Conservation (phyloP, 192 early-diverging fungal genomes). For the Jimgerdemannia lactiflua region DNA sequence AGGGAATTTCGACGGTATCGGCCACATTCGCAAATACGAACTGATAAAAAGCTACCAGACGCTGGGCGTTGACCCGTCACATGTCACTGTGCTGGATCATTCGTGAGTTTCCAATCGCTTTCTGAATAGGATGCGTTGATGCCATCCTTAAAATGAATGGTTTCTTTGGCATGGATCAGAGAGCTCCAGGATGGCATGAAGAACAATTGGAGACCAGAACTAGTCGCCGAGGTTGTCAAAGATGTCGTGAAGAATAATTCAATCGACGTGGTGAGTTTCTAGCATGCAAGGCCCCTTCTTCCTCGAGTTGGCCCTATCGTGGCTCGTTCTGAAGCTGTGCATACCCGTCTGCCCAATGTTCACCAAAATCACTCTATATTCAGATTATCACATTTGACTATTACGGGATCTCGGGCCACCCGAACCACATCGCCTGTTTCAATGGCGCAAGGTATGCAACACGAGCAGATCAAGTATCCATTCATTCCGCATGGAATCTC, state of each 20-base stretch:
- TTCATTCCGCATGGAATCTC: background rate
- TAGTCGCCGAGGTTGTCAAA: slow-evolving; percentile 61
- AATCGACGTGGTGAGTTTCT: slow-evolving; percentile 54
- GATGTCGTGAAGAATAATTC: slow-evolving; percentile 53
- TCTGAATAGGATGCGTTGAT: background rate
- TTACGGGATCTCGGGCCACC: slow-evolving; percentile 85
- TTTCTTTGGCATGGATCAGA: slow-evolving; percentile 17
- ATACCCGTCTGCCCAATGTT: too few relatives aligned
- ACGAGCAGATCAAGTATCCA: background rate
- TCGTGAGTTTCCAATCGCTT: slow-evolving; percentile 43
- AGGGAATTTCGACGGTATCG: slow-evolving; percentile 75
- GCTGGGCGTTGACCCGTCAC: slow-evolving; percentile 48
- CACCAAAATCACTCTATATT: slow-evolving; percentile 5
- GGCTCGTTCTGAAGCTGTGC: background rate
- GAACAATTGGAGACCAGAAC: slow-evolving; percentile 54
- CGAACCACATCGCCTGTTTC: slow-evolving; percentile 83
- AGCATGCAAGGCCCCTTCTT: background rate
- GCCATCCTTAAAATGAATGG: background rate
- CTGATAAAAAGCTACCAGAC: slow-evolving; percentile 54
- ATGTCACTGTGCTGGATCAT: slow-evolving; percentile 53
- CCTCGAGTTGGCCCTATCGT: background rate
- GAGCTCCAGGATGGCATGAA: slow-evolving; percentile 67
- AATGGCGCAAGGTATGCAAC: slow-evolving; percentile 58
- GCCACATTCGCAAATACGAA: slow-evolving; percentile 57
- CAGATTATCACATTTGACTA: slow-evolving; percentile 89